Evolutionary conservation across 306 rosid genomes (phyloP).

Genomic region (Vigna reflexopilosa): DNA sequence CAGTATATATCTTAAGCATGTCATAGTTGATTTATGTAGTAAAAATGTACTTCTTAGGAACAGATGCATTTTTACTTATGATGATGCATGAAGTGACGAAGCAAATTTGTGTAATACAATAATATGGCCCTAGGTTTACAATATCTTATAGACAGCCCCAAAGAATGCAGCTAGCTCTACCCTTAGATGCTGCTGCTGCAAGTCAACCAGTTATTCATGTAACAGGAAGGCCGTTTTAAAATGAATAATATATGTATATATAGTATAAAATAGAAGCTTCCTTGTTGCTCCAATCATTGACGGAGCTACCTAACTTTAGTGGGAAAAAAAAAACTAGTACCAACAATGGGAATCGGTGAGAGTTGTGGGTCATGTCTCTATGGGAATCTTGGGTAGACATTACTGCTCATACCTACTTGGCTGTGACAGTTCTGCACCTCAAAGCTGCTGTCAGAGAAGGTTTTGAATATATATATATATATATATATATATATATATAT

Average conservation of each 20-base stretch:
- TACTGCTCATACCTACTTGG: neutral
- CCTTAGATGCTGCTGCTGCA: neutral
- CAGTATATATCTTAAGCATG: neutral
- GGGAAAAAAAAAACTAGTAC: neutral
- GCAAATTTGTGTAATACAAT: neutral
- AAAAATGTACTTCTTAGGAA: neutral
- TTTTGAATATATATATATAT: neutral
- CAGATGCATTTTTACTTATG: neutral
- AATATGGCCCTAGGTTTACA: neutral
- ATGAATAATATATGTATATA: too few relatives aligned
- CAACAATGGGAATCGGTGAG: slow-evolving; percentile 1
- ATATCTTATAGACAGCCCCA: neutral
- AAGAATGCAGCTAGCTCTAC: too few relatives aligned
- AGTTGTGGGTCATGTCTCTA: slow-evolving; percentile 7
- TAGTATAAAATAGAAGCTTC: neutral
- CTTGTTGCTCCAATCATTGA: slow-evolving; percentile 28
- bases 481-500: too few relatives aligned
- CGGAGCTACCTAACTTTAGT: neutral
- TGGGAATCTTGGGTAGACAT: slow-evolving; percentile 31
- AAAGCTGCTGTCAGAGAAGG: neutral
- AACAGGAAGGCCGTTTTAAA: slow-evolving; percentile 13
- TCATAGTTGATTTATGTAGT: neutral
- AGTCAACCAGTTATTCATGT: slow-evolving; percentile 23
- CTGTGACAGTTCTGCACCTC: slow-evolving; percentile 7
- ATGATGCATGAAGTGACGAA: neutral